Percentiles rank a stretch among this genome's conserved stretches.
Conservation (phyloP, 768 basidiomycete species). For the Serpula lacrymans region DNA sequence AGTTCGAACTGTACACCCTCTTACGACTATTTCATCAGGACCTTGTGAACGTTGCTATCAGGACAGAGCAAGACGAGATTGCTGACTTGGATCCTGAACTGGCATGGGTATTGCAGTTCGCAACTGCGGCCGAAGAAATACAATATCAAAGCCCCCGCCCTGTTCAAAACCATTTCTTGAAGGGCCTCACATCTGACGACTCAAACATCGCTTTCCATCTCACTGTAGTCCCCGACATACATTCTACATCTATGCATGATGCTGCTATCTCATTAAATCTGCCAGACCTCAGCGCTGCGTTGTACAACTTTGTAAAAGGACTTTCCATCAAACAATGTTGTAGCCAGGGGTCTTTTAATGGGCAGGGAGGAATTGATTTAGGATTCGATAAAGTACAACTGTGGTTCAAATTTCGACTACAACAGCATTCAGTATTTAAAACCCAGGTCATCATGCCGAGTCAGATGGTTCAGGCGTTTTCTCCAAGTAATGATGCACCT, state of each 20-base stretch:
- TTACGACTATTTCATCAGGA: slow-evolving; percentile 4
- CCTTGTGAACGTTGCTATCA: neutral
- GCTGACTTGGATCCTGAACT: too few relatives aligned
- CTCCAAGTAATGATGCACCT: neutral
- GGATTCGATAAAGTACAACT: too few relatives aligned
- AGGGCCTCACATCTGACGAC: too few relatives aligned
- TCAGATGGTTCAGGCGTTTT: slow-evolving; percentile 1
- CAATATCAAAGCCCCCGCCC: neutral
- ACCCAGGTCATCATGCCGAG: too few relatives aligned
- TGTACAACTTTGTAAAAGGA: too few relatives aligned
- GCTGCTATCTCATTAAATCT: slow-evolving; percentile 17
- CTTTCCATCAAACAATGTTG: too few relatives aligned
- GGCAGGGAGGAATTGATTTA: too few relatives aligned
- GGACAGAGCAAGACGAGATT: neutral
- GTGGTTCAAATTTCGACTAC: too few relatives aligned
- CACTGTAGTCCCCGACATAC: slow-evolving; percentile 13
- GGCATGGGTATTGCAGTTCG: too few relatives aligned
- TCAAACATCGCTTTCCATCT: slow-evolving; percentile 22
- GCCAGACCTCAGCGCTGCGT: slow-evolving; percentile 21
- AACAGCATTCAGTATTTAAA: too few relatives aligned
- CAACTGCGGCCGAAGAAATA: too few relatives aligned
- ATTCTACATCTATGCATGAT: slow-evolving; percentile 16
- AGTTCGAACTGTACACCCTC: slow-evolving; percentile 15
- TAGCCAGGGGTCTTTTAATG: too few relatives aligned
- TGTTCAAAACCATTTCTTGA: slow-evolving; percentile 4